Base-by-base conservation (phyloP, 495 filamentous ascomycete genomes). In the Hypoxylon rickii region DNA sequence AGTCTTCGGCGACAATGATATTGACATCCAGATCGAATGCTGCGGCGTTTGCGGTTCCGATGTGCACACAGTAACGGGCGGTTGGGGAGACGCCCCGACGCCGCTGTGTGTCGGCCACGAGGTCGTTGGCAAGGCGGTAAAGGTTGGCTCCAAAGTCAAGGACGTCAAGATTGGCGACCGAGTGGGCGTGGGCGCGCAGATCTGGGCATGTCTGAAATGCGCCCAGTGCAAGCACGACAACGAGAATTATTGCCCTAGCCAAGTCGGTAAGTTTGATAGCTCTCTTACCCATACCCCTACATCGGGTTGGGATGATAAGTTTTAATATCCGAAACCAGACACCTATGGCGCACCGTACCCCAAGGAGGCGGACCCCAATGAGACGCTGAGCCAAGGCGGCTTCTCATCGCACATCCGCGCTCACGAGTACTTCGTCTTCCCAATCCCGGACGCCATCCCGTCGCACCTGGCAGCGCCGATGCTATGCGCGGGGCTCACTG, bases 11-110 rank as follows among this genome's bases (percentile, higher is more conserved):
- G 83, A 87, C 40, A 73, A 85, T 73, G 88, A 67, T 22, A 50
- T 67, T 17, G 64, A 67, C 31, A 50, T 67, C 12, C 49, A 76
- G 64, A 75, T 75, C 57, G 69, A 72, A 42, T 71, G 70, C 61
- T 94, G 89, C 69, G 89, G 89, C 62, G 86, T 93, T 8, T 91
- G 89, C 70, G 88, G 86, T 7, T 87, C 82, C 18, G 89, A 92
- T 62, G 83, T 90, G 12, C 89, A 93, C 75, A 89, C 84, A 36
- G 84, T 88, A 46, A 89, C 79, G 42, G 84, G 87, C 47, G 88
- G 88, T 31, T 92, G 88, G 89, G 88, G 89, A 19, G 79, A 83
- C 0, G 79, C 75, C 3, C 65, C 81, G 49, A 82, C 80, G 18
- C 81, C 88, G 38, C 85, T 89, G 38, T 89, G 85, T 57, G 85